Evolutionary conservation across 148 eudicot genomes (phyloP).

Genomic region (Beta vulgaris): DNA sequence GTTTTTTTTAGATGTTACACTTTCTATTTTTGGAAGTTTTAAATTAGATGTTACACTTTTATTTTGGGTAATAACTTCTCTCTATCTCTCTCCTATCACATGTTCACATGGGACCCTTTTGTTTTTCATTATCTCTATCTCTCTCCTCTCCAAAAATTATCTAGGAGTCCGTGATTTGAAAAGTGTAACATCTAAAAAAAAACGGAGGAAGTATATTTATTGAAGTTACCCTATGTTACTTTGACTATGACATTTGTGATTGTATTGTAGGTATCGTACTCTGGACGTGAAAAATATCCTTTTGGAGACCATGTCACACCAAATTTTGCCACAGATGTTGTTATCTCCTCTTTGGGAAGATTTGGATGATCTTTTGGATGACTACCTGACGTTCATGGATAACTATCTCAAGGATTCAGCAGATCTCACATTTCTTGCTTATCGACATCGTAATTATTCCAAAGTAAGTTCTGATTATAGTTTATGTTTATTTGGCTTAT

Average conservation of each 20-base stretch:
- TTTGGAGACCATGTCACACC: constrained; percentile 77
- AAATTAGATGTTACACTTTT: no score
- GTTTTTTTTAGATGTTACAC: no score
- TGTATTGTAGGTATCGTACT: constrained; percentile 62
- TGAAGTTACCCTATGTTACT: not conserved
- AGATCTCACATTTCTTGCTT: constrained; percentile 92
- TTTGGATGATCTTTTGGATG: constrained; percentile 55
- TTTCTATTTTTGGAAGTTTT: no score
- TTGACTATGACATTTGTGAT: constrained; percentile 5
- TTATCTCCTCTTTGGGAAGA: constrained; percentile 72
- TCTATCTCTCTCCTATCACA: no score
- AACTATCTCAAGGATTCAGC: constrained; percentile 91
- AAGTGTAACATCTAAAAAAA: no score
- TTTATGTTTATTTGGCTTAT: not conserved
- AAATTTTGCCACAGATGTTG: constrained; percentile 85
- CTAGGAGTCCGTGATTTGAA: no score
- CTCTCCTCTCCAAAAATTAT: no score
- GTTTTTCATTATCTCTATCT: no score
- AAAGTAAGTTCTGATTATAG: constrained; percentile 47
- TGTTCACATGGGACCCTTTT: no score
- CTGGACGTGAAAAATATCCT: constrained; percentile 92
- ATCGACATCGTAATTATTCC: constrained; percentile 90
- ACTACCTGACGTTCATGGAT: constrained; percentile 88
- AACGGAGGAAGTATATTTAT: no score
- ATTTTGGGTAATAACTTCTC: no score